These are phyloP conservation scores for Phytopythium cucurbitacearum DNA, from an alignment of 352 stramenopile species.

Conservation along the genomic window DNA sequence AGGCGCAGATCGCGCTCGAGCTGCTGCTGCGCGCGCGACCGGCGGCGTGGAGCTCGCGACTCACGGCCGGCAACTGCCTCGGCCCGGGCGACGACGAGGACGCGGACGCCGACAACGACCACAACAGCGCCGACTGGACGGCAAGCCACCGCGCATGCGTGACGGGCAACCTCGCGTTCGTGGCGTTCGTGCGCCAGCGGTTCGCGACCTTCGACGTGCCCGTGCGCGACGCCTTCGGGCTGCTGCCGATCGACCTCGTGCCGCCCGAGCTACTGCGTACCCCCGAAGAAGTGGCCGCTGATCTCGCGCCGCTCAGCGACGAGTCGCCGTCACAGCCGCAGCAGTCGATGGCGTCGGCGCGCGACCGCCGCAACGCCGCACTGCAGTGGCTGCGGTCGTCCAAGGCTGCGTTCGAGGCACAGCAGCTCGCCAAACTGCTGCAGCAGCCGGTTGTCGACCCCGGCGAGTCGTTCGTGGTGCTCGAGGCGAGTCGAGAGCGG, in stretches of 20 bases:
- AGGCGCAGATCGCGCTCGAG: slow-evolving; percentile 58
- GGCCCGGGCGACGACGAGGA: slow-evolving; percentile 1
- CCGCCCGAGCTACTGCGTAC: slow-evolving; percentile 39
- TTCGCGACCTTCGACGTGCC: slow-evolving; percentile 20
- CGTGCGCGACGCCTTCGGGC: slow-evolving; percentile 40
- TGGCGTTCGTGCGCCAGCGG: slow-evolving; percentile 38
- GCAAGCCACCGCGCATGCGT: slow-evolving; percentile 52
- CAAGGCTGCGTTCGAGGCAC: slow-evolving; percentile 22
- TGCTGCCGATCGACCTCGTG: slow-evolving; percentile 54
- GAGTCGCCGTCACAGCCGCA: neutral
- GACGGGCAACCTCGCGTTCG: slow-evolving; percentile 52
- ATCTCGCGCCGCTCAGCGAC: slow-evolving; percentile 6
- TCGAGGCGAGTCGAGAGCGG: slow-evolving; percentile 37
- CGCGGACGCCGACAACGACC: slow-evolving; percentile 7
- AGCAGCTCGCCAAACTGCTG: slow-evolving; percentile 7
- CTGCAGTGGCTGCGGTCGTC: slow-evolving; percentile 30
- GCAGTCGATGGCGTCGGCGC: slow-evolving; percentile 10
- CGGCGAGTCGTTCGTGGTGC: slow-evolving; percentile 31
- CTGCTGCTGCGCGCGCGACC: slow-evolving; percentile 38
- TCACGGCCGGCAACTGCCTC: slow-evolving; percentile 9
- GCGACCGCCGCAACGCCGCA: slow-evolving; percentile 21
- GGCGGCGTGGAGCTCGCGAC: slow-evolving; percentile 21
- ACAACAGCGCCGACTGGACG: slow-evolving; percentile 40
- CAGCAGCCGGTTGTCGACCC: neutral
- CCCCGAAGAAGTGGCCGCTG: slow-evolving; percentile 14